Evolutionary conservation across 495 filamentous ascomycete species (phyloP), one percentile per base, ranked within the genome.

Genomic region (Penicillium chermesinum): DNA sequence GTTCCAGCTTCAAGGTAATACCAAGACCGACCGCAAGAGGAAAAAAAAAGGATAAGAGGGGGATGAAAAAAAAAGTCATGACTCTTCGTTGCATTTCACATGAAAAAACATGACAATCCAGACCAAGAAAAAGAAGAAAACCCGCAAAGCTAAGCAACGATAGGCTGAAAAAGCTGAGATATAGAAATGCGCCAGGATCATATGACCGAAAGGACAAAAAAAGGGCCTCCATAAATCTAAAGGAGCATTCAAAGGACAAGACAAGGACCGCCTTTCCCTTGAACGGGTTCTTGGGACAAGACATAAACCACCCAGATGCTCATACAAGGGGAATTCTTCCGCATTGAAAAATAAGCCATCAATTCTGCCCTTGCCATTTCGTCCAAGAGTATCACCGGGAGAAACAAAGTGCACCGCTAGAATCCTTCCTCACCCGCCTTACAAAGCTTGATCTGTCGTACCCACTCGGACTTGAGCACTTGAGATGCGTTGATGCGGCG

Each of bases 391-490:
- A 37, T 19, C 17, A 17, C 2, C 7, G 22, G 9, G 19, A 54
- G 25, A 44, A 34, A n/a, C 19, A 27, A 37, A 5, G 19, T 15
- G 32, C 47, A 19, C 38, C 43, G 44, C 14, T 36, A 55, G 35
- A 81, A 82, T 10, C 94, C 93, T 74, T 97, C 90, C 64, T 96
- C 87, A 55, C 91, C 93, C 48, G 91, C 89, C 69, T 89, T 91
- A 75, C 93, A 98, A 36, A 96, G 73, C 70, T 88, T 89, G 63
- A 98, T 97, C 65, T 96, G 91, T 47, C 91, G 85, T 41, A 91
- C 89, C 93, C 94, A 98, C 71, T 98, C 94, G 16, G 93, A 96
- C 63, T 95, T 95, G 54, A 98, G 80, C 36, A 97, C 89, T 69
- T 97, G 93, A 7, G 89, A 89, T 48, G 93, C 90, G 36, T 90